Evolutionary conservation across 2,329 filamentous ascomycete genomes (phyloP).

Genomic region (Botrytis pseudocinerea): DNA sequence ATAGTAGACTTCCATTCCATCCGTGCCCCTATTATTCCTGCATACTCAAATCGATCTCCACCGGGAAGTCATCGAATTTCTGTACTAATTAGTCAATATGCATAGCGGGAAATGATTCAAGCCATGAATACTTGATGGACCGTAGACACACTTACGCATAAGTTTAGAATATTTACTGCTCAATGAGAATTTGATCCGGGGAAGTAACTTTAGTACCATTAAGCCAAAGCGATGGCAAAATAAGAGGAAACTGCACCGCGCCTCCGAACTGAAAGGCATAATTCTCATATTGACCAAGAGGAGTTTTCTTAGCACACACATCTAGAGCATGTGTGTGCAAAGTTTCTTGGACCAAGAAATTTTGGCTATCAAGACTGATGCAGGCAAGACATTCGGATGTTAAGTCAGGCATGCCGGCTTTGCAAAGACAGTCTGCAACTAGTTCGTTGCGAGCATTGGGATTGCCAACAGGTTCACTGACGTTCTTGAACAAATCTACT

Average conservation of each 20-base stretch:
- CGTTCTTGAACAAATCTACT: background rate
- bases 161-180: background rate
- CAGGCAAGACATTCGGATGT: constrained; percentile 3
- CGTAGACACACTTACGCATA: background rate
- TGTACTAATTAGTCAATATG: background rate
- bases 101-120: accelerated
- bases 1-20: background rate
- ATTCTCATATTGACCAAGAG: background rate
- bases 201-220: background rate
- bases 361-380: background rate
- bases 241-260: background rate
- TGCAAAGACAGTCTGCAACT: constrained; percentile 7
- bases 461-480: background rate
- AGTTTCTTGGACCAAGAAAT: background rate
- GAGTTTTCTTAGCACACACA: background rate
- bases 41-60: background rate
- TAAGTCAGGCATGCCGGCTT: background rate
- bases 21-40: accelerated
- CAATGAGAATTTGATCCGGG: background rate
- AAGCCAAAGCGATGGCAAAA: constrained; percentile 7
- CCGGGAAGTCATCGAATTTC: background rate
- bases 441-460: background rate
- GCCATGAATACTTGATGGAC: no score
- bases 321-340: background rate
- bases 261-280: background rate